These are phyloP conservation scores for Penicillium sp. DNA, from an alignment of 2,329 filamentous ascomycete genomes.

Conservation along the genomic window DNA sequence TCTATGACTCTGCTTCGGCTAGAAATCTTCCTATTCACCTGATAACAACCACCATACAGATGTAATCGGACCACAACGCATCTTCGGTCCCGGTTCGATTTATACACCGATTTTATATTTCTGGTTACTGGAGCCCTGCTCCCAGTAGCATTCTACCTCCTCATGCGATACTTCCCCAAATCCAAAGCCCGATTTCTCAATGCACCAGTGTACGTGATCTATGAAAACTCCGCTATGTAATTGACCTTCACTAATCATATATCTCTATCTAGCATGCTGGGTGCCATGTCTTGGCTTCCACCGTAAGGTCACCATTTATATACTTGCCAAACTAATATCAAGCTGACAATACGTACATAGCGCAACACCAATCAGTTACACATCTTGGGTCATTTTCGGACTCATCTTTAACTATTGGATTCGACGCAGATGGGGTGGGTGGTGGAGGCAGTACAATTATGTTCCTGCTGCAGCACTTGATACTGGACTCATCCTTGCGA, in stretches of 20 bases:
- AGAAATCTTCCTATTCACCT: too few relatives aligned
- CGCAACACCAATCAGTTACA: slow-evolving; percentile 65
- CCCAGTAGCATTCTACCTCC: slow-evolving; percentile 57
- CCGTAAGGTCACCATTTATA: slow-evolving; percentile 49
- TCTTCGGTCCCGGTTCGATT: slow-evolving; percentile 62
- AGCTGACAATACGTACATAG: slow-evolving; percentile 10
- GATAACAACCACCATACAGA: too few relatives aligned
- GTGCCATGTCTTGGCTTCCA: slow-evolving; percentile 28
- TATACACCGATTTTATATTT: slow-evolving; percentile 66
- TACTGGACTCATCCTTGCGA: slow-evolving; percentile 60
- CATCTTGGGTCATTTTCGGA: slow-evolving; percentile 62
- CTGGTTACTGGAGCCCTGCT: slow-evolving; percentile 64
- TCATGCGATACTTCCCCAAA: slow-evolving; percentile 60
- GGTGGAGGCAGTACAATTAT: slow-evolving; percentile 45
- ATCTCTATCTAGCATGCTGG: slow-evolving; percentile 22
- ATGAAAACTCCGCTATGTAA: not conserved
- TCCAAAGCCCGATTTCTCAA: slow-evolving; percentile 63
- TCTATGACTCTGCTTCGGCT: not conserved
- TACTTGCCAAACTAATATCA: too few relatives aligned
- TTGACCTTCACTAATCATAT: not conserved
- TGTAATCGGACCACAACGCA: slow-evolving; percentile 64
- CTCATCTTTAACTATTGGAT: slow-evolving; percentile 42
- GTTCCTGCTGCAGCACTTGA: slow-evolving; percentile 41
- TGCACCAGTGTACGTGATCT: slow-evolving; percentile 47
- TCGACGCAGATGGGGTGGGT: slow-evolving; percentile 31